Conservation (phyloP, 2,329 filamentous ascomycete species). For the Penicillium sp. region DNA sequence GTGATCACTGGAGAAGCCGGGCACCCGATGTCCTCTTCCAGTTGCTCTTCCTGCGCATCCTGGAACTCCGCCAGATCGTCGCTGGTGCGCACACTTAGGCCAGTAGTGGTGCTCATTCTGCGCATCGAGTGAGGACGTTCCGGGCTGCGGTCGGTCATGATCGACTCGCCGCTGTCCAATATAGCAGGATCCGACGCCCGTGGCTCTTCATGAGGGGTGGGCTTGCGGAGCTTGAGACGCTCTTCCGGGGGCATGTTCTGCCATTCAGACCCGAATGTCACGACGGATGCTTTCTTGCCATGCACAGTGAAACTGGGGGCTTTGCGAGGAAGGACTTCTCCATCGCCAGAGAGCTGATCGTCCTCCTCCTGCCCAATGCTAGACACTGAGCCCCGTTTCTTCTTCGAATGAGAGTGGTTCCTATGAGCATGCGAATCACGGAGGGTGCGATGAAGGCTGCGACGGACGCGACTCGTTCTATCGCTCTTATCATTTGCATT, state of each 20-base stretch:
- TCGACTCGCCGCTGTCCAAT: conserved; percentile 30
- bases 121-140: conserved; percentile 61
- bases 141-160: conserved; percentile 30
- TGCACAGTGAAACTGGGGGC: conserved; percentile 93
- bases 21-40: conserved; percentile 9
- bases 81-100: conserved; percentile 49
- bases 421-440: conserved; percentile 68
- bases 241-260: conserved; percentile 74
- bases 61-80: conserved; percentile 27
- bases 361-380: conserved; percentile 58
- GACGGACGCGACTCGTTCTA: conserved; percentile 67
- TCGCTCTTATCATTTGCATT: conserved; percentile 43
- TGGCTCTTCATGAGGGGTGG: conserved; percentile 41
- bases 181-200: conserved; percentile 35
- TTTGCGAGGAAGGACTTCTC: conserved; percentile 71
- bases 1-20: conserved; percentile 4
- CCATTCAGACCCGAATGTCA: conserved; percentile 93
- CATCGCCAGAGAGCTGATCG: conserved; percentile 48
- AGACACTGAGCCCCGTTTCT: conserved; percentile 70
- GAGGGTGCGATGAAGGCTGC: conserved; percentile 85
- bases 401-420: conserved; percentile 69
- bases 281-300: conserved; percentile 95
- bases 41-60: conserved; percentile 24
- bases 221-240: conserved; percentile 63
- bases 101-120: conserved; percentile 67